These are phyloP conservation scores for Lachancea mirantina DNA, from an alignment of 805 yeast genomes.

Conservation along the genomic window DNA sequence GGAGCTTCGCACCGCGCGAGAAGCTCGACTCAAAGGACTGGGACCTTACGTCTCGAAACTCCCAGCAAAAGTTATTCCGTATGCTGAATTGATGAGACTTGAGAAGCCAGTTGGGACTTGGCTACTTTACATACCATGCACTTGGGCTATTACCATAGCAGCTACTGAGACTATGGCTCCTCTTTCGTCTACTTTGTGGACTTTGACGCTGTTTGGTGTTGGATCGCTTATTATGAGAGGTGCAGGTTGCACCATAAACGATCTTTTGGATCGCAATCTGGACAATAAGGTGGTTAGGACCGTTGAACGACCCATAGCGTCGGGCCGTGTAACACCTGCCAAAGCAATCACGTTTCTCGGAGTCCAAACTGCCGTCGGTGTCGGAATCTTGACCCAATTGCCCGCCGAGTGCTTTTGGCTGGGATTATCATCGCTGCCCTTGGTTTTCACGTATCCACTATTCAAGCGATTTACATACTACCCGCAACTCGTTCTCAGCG, in stretches of 20 bases:
- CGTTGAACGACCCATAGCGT: conserved; percentile 84
- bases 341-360: conserved; percentile 68
- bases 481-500: conserved; percentile 78
- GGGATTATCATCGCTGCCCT: conserved; percentile 72
- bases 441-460: conserved; percentile 82
- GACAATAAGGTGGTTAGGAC: conserved; percentile 87
- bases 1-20: conserved; percentile 35
- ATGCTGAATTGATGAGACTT: conserved; percentile 83
- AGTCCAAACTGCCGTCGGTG: conserved; percentile 68
- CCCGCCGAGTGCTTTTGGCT: conserved; percentile 77
- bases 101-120: conserved; percentile 97
- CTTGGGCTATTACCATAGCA: conserved; percentile 92
- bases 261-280: conserved; percentile 72
- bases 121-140: conserved; percentile 72
- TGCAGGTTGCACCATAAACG: conserved; percentile 96
- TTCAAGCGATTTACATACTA: conserved; percentile 93
- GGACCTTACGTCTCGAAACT: conserved; percentile 50
- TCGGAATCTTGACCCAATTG: conserved; percentile 59
- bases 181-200: conserved; percentile 49
- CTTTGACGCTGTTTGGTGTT: conserved; percentile 62
- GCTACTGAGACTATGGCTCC: conserved; percentile 70
- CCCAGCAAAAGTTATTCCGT: conserved; percentile 75
- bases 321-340: conserved; percentile 64
- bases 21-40: conserved; percentile 42
- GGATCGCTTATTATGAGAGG: conserved; percentile 94